Evolutionary conservation across 345 rosid genomes (phyloP), one percentile per base, ranked within the genome.

Genomic region (Lepidium sativum): DNA sequence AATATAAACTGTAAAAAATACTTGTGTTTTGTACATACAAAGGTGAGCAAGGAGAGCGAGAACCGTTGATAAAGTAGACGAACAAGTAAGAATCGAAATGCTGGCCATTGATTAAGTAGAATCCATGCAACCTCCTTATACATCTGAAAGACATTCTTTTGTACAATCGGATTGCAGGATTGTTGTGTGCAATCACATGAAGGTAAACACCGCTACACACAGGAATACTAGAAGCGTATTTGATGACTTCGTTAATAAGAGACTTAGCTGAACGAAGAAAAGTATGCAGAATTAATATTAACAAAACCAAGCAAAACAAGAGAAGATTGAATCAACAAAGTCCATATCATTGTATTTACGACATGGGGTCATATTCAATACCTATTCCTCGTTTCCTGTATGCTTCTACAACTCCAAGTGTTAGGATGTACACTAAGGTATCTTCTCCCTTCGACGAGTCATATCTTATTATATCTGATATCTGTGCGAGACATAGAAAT

Each of bases 181-280:
- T 82, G 73, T 90, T 94, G 79, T 90, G 86, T 47, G 97, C 86
- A 64, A 88, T 86, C 62, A 94, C 99, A 58, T 94, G 99, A 88
- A 94, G 79, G 79, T 94, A 94, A 60, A 85, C 88, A 54, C 96
- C 96, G 63, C 83, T 82, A 53, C 97, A 86, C 21, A 79, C 73
- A 14, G 82, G 80, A 42, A 88, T 79, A 51, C 67, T 82, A 21
- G 82, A 77, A 62, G 96, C 85, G 66, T 94, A 88, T 75, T 86
- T 83, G 54, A 86, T 75, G 67, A 94, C 90, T 80, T 83, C 83
- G n/a, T 74, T 75, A 57, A 94, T 85, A 64, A 94, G 92, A 10
- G 83, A 73, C 65, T 80, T 49, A 56, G 99, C 99, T 94, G 86
- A 27, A 27, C 80, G 23, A 55, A 21, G 23, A 9, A 18, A 47